phyloP scores from a whole-genome alignment of 2,329 filamentous ascomycete species.

The Talaromyces sp. region DNA sequence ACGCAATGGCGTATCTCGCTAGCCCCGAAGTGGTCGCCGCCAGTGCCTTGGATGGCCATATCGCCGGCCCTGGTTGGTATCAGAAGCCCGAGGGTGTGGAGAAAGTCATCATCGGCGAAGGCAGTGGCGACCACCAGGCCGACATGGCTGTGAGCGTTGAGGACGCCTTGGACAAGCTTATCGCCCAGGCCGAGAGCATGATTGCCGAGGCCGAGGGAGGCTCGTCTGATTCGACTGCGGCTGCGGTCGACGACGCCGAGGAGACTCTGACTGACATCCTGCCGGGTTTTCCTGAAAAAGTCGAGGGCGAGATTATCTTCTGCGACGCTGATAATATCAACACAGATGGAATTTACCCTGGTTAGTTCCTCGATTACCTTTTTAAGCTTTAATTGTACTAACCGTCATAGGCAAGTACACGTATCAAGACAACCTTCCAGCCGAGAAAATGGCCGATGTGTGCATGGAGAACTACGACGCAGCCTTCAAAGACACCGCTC shows the following conservation, averaged over 20 bases:
- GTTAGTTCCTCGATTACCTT: conserved; percentile 45
- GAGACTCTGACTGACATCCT: conserved; percentile 60
- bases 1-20: conserved; percentile 78
- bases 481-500: conserved; percentile 58
- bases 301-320: conserved; percentile 83
- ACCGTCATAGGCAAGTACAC: conserved; percentile 51
- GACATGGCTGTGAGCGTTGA: conserved; percentile 63
- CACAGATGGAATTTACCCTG: conserved; percentile 89
- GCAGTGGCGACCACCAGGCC: conserved; percentile 59
- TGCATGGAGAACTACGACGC: conserved; percentile 94
- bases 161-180: conserved; percentile 66
- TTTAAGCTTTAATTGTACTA: not conserved
- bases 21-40: conserved; percentile 91
- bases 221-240: conserved; percentile 1
- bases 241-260: conserved; percentile 12
- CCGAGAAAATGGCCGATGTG: conserved; percentile 76
- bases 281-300: conserved; percentile 78
- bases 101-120: conserved; percentile 60
- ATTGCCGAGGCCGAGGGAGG: conserved; percentile 51
- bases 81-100: conserved; percentile 64
- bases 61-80: conserved; percentile 70
- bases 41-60: conserved; percentile 61
- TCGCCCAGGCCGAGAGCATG: conserved; percentile 62
- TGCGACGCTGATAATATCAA: conserved; percentile 82
- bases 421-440: conserved; percentile 77